Percentiles rank a stretch among this genome's conserved stretches.
Conservation (phyloP, 345 rosid genomes). For the Cochlearia excelsa region DNA sequence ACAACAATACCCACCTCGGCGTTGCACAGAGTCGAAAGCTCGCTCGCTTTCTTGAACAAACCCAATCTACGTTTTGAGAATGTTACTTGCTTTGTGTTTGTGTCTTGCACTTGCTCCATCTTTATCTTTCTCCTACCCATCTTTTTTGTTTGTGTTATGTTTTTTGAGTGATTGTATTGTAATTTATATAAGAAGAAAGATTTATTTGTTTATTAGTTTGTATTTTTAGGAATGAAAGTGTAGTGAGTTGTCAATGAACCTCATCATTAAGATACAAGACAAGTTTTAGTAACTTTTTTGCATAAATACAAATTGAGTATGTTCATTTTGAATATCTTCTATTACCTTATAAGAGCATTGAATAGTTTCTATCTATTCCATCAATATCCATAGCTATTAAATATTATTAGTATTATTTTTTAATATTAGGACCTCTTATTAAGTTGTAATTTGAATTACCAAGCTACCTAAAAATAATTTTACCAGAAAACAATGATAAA, state of each 20-base stretch:
- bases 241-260: conserved; percentile 9
- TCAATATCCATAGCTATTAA: conserved; percentile 21
- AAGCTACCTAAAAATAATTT: not conserved
- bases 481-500: not conserved
- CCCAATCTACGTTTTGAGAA: conserved; percentile 43
- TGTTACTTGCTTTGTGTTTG: conserved; percentile 37
- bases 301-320: conserved; percentile 15
- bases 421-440: not conserved
- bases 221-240: conserved; percentile 28
- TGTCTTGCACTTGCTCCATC: conserved; percentile 40
- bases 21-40: conserved; percentile 38
- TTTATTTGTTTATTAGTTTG: not conserved
- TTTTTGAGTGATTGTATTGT: conserved; percentile 1
- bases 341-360: conserved; percentile 21
- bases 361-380: conserved; percentile 22
- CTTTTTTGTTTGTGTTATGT: conserved; percentile 5
- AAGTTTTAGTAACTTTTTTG: conserved; percentile 17
- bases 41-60: conserved; percentile 43
- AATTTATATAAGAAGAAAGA: conserved; percentile 3
- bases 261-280: conserved; percentile 1
- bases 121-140: conserved; percentile 42
- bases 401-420: not conserved
- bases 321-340: conserved; percentile 11
- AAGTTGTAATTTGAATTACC: not conserved
- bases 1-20: conserved; percentile 38